Evolutionary conservation across 257 asterid species (phyloP), one percentile per base, ranked within the genome.

Genomic region (Primulina huaijiensis): DNA sequence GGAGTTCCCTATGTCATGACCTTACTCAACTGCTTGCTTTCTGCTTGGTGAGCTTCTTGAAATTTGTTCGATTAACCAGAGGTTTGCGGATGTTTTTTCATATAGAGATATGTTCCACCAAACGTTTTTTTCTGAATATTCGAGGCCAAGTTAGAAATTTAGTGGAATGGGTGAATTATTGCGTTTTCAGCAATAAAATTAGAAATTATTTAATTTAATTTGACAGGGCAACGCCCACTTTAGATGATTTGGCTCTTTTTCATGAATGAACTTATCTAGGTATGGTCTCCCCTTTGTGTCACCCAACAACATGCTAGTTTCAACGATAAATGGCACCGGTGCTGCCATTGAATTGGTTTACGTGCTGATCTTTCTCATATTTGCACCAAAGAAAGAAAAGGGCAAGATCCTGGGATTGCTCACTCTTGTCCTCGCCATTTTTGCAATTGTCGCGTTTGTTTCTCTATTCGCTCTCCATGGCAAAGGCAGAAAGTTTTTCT

Each of bases 201-300:
- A 6, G 40, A 35, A 35, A 3, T 33, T 7, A 33, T 33, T 33
- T 4, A 33, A 33, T 27, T 1, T 27, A 27, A 27, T 27, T 27
- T 27, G 30, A 27, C 30, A 27, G 30, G 30, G 30, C 25, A 23
- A 1, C 25, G 25, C 25, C 25, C 25, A 23, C 25, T 27, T 27
- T 27, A 27, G 14, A 53, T 61, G 21, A 23, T 30, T 27, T 67
- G 20, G 14, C 29, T 33, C 31, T 56, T 69, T 43, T 62, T 29
- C 6, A 31, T 73, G 43, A 72, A 43, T 71, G 69, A 68, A 69
- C 61, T 64, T 62, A 69, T 53, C 61, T 76, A 92, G 98, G 97
- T 92, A 92, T 46, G 98, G 96, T 3, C 64, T 88, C 80, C 96
- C 97, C 1, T 90, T 92, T 72, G 96, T 92, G 73, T 90, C 98